phyloP scores from a whole-genome alignment of 2,329 filamentous ascomycete genomes.

The Pyricularia sp. region DNA sequence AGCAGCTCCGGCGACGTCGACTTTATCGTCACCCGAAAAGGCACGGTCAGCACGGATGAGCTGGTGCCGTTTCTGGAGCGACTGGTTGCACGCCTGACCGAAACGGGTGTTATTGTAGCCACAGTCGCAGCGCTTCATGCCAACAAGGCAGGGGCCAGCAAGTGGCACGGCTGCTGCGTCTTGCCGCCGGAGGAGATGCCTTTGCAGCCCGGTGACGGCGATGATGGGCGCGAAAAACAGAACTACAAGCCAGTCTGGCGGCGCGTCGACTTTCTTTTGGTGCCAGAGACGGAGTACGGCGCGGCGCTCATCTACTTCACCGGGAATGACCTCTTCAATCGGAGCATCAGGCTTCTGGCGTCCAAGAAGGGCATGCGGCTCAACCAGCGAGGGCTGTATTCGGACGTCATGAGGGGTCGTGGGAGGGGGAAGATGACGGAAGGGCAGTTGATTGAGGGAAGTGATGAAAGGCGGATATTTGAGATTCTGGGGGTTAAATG shows the following conservation, averaged over 20 bases:
- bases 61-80: conserved; percentile 48
- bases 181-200: conserved; percentile 33
- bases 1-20: conserved; percentile 70
- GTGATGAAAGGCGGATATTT: conserved; percentile 69
- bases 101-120: conserved; percentile 52
- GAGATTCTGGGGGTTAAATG: conserved; percentile 71
- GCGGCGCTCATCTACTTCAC: conserved; percentile 91
- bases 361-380: conserved; percentile 70
- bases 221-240: conserved; percentile 10
- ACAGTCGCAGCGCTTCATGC: conserved; percentile 44
- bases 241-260: conserved; percentile 46
- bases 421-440: conserved; percentile 48
- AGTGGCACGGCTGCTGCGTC: conserved; percentile 80
- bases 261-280: conserved; percentile 72
- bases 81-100: conserved; percentile 50
- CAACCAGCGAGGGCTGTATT: conserved; percentile 72
- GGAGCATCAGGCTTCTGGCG: conserved; percentile 64
- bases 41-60: conserved; percentile 37
- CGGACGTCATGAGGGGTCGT: conserved; percentile 49
- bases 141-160: conserved; percentile 42
- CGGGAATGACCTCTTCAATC: conserved; percentile 88
- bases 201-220: conserved; percentile 17
- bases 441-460: conserved; percentile 60
- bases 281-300: conserved; percentile 66
- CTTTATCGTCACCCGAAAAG: conserved; percentile 61